Evolutionary conservation across 2,329 filamentous ascomycete genomes (phyloP).

Genomic region (Fusarium tanahbumbuense): DNA sequence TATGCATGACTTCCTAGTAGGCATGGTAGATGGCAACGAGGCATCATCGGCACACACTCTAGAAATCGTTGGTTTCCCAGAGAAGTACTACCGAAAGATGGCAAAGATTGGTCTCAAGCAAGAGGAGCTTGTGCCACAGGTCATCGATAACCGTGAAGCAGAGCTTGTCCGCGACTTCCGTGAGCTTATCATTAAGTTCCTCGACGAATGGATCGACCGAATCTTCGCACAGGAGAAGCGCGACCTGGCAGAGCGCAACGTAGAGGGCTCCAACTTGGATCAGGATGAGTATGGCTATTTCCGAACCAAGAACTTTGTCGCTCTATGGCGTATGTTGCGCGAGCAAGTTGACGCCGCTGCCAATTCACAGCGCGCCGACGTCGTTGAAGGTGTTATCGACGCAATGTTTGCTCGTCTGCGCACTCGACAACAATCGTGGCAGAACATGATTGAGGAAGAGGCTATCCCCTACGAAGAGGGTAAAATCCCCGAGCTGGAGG

Average conservation of each 20-base stretch:
- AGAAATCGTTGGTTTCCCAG: constrained; percentile 92
- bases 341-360: constrained; percentile 90
- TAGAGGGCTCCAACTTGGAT: constrained; percentile 81
- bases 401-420: constrained; percentile 93
- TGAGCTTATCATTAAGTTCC: constrained; percentile 91
- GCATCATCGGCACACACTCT: constrained; percentile 89
- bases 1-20: constrained; percentile 94
- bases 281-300: constrained; percentile 90
- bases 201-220: constrained; percentile 97
- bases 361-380: constrained; percentile 86
- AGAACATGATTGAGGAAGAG: constrained; percentile 89
- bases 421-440: constrained; percentile 84
- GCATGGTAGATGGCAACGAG: constrained; percentile 83
- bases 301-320: constrained; percentile 89
- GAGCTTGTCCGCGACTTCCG: constrained; percentile 95
- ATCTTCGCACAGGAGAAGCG: constrained; percentile 86
- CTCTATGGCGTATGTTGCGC: constrained; percentile 97
- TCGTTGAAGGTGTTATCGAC: constrained; percentile 94
- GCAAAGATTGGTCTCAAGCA: constrained; percentile 83
- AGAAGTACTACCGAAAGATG: constrained; percentile 98
- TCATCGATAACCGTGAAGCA: constrained; percentile 88
- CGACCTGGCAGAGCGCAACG: constrained; percentile 81
- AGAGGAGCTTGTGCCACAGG: constrained; percentile 82
- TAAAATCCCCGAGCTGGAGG: constrained; percentile 67
- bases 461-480: constrained; percentile 75